Base-by-base conservation (phyloP, 2,329 filamentous ascomycete species). In the Penicillium sp. region DNA sequence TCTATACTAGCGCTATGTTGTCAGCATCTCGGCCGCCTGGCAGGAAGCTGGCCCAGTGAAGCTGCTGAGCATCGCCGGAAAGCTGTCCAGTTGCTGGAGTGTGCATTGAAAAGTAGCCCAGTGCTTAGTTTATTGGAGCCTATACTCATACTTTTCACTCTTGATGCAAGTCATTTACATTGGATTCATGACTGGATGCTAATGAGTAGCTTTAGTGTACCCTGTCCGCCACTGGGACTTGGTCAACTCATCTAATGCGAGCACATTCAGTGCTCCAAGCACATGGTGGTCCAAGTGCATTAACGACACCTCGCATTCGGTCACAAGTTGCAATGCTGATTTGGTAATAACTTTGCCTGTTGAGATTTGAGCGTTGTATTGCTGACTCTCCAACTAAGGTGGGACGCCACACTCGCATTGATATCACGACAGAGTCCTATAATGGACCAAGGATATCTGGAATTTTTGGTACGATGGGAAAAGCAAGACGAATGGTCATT, bases 321-420 rank as follows among this genome's bases (percentile, higher is more conserved):
- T 64, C 67, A 2, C 70, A 66, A 35, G 62, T 72, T 19, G 64
- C 60, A 2, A 67, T 73, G 63, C 50, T 73, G 0, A 54, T 70
- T 10, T 73, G 69, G 70, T 70, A 60, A 29, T 35, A 10, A 14
- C 13, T 27, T 26, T 7, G 3, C 2, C 19, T 8, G 3, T 16
- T 36, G 4, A 4, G 4, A 7, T 13, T 1, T 18, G 34, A 32
- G 3, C 8, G 19, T 42, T 26, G 7, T 27, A n/a, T 36, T 16
- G 14, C 18, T 36, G 30, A 34, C 43, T 16, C 13, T 11, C 23
- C 23, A 6, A 16, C 27, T 7, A 42, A 55, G 53, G 53, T 51
- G 59, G 64, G 71, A 74, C 36, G 67, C 68, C 18, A 71, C 68
- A 0, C 58, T 72, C 1, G 70, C 71, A 4, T 50, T 74, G 5